A percentile compares a stretch with the other conserved stretches of the same genome.
Conservation (phyloP, 2,329 filamentous ascomycete species). For the Venturia asperata region DNA sequence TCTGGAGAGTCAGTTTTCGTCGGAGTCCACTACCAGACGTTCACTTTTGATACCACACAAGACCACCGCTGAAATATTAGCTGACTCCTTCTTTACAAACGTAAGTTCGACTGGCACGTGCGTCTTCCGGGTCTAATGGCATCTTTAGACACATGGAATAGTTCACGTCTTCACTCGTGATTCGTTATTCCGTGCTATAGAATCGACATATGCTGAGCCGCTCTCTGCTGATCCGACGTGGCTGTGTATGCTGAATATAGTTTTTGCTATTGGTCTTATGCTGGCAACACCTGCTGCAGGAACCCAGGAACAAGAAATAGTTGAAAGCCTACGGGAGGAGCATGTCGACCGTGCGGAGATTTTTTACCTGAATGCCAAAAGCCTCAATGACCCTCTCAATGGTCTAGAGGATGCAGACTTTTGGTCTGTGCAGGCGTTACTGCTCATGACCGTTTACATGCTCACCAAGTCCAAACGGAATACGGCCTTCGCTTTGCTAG, state of each 20-base stretch:
- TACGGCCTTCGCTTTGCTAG: conserved; percentile 55
- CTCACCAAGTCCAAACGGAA: conserved; percentile 55
- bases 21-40: conserved; percentile 41
- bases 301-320: conserved; percentile 43
- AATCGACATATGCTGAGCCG: conserved; percentile 50
- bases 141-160: conserved; percentile 46
- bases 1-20: conserved; percentile 46
- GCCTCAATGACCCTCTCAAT: conserved; percentile 41
- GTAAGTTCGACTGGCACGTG: not conserved
- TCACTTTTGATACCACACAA: conserved; percentile 51
- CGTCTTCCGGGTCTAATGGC: conserved; percentile 29
- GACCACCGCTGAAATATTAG: conserved; percentile 47
- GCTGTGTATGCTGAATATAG: conserved; percentile 54
- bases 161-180: conserved; percentile 53
- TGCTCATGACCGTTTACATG: conserved; percentile 59
- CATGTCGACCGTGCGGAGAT: conserved; percentile 51
- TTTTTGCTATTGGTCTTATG: conserved; percentile 56
- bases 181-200: conserved; percentile 44
- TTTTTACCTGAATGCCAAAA: conserved; percentile 55
- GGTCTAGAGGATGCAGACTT: conserved; percentile 57
- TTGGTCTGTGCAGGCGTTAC: conserved; percentile 57
- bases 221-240: conserved; percentile 44
- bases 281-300: conserved; percentile 48
- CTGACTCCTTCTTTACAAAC: conserved; percentile 56
- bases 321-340: conserved; percentile 45